Percentiles rank a stretch among this genome's conserved stretches.
Evolutionary conservation across 345 rosid genomes (phyloP).

Genomic region (Melaleuca quinquenervia): DNA sequence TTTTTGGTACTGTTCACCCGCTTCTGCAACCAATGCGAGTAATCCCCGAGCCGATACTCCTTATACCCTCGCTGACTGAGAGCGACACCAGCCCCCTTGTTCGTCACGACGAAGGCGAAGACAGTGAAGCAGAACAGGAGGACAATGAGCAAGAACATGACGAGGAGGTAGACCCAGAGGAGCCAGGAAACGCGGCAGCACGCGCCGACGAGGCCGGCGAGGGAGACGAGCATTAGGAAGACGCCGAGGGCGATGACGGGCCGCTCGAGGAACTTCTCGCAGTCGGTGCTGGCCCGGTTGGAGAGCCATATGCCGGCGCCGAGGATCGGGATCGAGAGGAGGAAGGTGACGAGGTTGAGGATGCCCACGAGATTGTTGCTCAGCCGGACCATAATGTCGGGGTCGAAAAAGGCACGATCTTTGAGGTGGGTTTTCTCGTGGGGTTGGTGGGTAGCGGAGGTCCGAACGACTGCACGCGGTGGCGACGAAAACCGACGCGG

Average conservation of each 20-base stretch:
- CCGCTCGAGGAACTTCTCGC: constrained; percentile 68
- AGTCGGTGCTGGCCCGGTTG: constrained; percentile 45
- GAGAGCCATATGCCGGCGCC: constrained; percentile 65
- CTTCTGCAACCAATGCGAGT: constrained; percentile 17
- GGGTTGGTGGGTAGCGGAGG: neutral
- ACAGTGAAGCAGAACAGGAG: constrained; percentile 58
- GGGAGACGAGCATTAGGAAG: constrained; percentile 62
- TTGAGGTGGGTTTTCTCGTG: neutral
- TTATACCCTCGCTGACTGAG: constrained; percentile 57
- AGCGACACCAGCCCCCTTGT: constrained; percentile 65
- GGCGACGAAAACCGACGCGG: neutral
- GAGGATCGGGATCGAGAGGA: constrained; percentile 73
- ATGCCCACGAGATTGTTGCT: constrained; percentile 76
- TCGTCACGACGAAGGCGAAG: constrained; percentile 70
- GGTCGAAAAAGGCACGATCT: neutral
- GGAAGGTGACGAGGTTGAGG: constrained; percentile 64
- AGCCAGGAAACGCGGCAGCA: constrained; percentile 77
- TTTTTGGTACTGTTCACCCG: constrained; percentile 4
- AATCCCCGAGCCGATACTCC: constrained; percentile 35
- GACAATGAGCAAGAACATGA: constrained; percentile 68
- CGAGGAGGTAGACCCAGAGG: constrained; percentile 69
- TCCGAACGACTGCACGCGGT: neutral
- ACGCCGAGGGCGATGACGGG: constrained; percentile 64
- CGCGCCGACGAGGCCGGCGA: constrained; percentile 79
- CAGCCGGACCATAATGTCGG: constrained; percentile 23